phyloP scores from a whole-genome alignment of 2,329 filamentous ascomycete species.

The Penicillium psychrosexuale region DNA sequence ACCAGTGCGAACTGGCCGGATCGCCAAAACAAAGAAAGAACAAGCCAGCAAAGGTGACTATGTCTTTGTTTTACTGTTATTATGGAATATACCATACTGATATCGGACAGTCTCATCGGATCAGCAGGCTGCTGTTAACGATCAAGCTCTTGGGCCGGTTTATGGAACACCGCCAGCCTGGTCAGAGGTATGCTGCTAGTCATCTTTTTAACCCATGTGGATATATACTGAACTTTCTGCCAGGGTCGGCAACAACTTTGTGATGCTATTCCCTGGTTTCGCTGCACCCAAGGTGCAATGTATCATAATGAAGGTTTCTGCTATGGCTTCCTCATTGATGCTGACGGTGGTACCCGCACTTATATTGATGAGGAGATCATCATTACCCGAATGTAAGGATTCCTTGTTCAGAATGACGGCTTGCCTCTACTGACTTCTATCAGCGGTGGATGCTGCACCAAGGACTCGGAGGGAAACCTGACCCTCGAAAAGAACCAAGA shows the following conservation, averaged over 20 bases:
- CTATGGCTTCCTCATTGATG: constrained; percentile 59
- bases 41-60: background rate
- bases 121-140: background rate
- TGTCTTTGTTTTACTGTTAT: background rate
- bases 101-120: background rate
- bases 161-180: constrained; percentile 2
- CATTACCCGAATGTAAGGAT: constrained; percentile 59
- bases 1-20: constrained; percentile 1
- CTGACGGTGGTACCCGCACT: constrained; percentile 53
- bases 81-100: background rate
- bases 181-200: background rate
- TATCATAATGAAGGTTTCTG: constrained; percentile 53
- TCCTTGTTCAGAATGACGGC: background rate
- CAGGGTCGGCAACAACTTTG: constrained; percentile 57
- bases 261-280: constrained; percentile 63
- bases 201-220: background rate
- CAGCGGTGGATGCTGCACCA: constrained; percentile 54
- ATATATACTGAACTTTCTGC: background rate
- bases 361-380: constrained; percentile 60
- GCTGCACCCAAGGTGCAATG: constrained; percentile 57
- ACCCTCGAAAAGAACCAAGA: constrained; percentile 51
- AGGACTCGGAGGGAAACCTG: constrained; percentile 49
- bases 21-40: background rate
- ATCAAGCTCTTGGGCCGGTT: background rate
- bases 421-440: constrained; percentile 15